phyloP scores from a whole-genome alignment of 148 eudicot species.

The Nyssa sinensis region DNA sequence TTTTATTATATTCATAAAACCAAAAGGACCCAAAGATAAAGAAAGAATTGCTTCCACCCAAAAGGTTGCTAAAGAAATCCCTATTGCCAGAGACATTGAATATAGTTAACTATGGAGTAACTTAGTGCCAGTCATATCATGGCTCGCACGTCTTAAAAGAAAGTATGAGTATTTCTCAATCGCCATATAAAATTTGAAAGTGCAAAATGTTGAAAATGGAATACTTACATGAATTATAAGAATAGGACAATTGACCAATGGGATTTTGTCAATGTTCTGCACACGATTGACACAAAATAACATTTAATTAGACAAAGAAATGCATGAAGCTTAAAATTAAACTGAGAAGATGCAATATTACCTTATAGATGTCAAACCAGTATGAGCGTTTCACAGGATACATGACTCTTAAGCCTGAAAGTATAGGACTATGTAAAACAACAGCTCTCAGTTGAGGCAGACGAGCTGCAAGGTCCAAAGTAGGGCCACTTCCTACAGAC shows the following conservation, averaged over 20 bases:
- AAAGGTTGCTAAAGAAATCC: not conserved
- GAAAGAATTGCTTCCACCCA: not conserved
- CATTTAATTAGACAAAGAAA: not conserved
- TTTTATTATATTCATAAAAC: not conserved
- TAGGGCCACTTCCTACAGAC: constrained; percentile 77
- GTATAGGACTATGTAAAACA: constrained; percentile 68
- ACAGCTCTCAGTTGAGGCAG: constrained; percentile 64
- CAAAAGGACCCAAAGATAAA: not conserved
- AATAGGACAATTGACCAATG: constrained; percentile 55
- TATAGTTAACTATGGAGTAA: not conserved
- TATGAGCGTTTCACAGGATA: constrained; percentile 61
- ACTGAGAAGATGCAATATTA: constrained; percentile 12
- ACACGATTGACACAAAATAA: constrained; percentile 13
- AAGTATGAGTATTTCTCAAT: not conserved
- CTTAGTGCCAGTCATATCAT: not conserved
- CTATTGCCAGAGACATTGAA: not conserved
- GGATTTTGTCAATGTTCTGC: constrained; percentile 77
- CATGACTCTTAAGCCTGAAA: constrained; percentile 71
- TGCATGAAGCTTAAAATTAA: not conserved
- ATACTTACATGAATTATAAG: constrained; percentile 75
- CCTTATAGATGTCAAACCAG: constrained; percentile 79
- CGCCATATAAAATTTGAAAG: not conserved
- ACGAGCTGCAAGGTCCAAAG: constrained; percentile 69
- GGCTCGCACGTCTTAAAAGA: not conserved
- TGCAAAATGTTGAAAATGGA: constrained; percentile 8